Evolutionary conservation across 2,329 filamentous ascomycete genomes (phyloP).

Genomic region (Gliomastix tumulicola): DNA sequence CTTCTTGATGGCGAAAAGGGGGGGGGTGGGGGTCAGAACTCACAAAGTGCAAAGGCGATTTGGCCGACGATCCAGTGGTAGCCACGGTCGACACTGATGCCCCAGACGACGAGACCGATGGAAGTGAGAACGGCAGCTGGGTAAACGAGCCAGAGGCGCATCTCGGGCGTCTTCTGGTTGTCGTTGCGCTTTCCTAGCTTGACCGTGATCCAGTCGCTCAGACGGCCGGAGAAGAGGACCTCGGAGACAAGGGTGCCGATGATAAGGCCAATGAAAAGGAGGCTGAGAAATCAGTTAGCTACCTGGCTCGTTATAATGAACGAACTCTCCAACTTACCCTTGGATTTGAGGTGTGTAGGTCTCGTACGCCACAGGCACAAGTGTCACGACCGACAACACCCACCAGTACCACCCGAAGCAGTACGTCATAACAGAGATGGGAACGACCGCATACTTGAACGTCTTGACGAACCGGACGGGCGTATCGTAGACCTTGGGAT

Average conservation of each 20-base stretch:
- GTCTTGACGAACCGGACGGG: constrained; percentile 35
- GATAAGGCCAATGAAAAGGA: constrained; percentile 46
- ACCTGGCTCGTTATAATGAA: too few species aligned
- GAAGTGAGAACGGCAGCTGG: constrained; percentile 40
- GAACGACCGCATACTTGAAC: constrained; percentile 36
- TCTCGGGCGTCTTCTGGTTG: constrained; percentile 38
- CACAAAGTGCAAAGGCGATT: constrained; percentile 46
- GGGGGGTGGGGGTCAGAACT: constrained; percentile 10
- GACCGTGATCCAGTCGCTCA: constrained; percentile 45
- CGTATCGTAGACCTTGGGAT: constrained; percentile 40
- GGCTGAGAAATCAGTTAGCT: too few species aligned
- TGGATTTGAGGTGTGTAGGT: constrained; percentile 40
- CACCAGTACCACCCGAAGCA: constrained; percentile 52
- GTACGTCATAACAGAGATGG: constrained; percentile 38
- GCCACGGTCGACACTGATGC: constrained; percentile 40
- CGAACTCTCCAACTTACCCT: constrained; percentile 18
- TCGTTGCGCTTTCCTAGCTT: constrained; percentile 33
- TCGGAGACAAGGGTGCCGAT: constrained; percentile 45
- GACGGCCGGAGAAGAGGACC: constrained; percentile 40
- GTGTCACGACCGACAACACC: constrained; percentile 44
- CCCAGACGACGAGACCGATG: constrained; percentile 46
- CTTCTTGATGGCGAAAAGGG: background rate
- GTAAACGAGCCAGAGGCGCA: constrained; percentile 49
- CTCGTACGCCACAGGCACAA: constrained; percentile 44
- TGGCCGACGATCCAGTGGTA: constrained; percentile 54